Conservation (phyloP, 768 basidiomycete genomes). For the Hortiboletus flavorubellus region DNA sequence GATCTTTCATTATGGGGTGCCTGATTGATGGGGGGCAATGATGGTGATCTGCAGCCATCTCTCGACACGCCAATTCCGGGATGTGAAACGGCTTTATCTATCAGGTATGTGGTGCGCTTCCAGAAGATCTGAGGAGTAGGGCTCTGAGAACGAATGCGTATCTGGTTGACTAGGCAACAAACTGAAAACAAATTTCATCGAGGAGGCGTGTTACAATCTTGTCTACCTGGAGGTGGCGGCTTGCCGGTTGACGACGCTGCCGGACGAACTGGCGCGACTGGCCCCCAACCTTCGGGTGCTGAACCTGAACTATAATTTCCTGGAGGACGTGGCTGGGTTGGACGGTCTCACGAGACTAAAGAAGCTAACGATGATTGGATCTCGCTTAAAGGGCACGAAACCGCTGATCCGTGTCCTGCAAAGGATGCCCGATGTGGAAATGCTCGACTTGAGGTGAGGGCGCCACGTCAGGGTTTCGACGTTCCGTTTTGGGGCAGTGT, state of each 20-base stretch:
- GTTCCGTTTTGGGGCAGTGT: not conserved
- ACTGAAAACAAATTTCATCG: conserved; percentile 55
- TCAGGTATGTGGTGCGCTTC: conserved; percentile 60
- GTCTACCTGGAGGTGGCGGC: conserved; percentile 89
- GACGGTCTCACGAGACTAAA: conserved; percentile 71
- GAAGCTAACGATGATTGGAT: conserved; percentile 86
- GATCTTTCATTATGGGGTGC: conserved; percentile 36
- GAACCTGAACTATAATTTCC: conserved; percentile 97
- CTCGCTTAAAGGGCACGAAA: conserved; percentile 71
- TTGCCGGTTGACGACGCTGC: conserved; percentile 76
- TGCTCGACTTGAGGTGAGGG: conserved; percentile 85
- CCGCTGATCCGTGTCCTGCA: conserved; percentile 68
- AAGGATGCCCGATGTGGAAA: conserved; percentile 76
- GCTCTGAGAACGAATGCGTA: conserved; percentile 18
- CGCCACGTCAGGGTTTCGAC: conserved; percentile 9
- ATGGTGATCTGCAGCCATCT: conserved; percentile 39
- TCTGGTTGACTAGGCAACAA: conserved; percentile 61
- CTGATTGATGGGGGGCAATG: conserved; percentile 35
- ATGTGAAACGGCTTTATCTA: conserved; percentile 92
- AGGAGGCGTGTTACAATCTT: conserved; percentile 82
- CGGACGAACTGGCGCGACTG: conserved; percentile 57
- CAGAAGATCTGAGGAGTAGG: conserved; percentile 13
- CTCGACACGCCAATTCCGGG: conserved; percentile 68
- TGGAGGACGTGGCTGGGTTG: conserved; percentile 69
- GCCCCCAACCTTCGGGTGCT: conserved; percentile 85